These are phyloP conservation scores for Penicillium cataractarum DNA, from an alignment of 495 filamentous ascomycete species.

Conservation along the genomic window DNA sequence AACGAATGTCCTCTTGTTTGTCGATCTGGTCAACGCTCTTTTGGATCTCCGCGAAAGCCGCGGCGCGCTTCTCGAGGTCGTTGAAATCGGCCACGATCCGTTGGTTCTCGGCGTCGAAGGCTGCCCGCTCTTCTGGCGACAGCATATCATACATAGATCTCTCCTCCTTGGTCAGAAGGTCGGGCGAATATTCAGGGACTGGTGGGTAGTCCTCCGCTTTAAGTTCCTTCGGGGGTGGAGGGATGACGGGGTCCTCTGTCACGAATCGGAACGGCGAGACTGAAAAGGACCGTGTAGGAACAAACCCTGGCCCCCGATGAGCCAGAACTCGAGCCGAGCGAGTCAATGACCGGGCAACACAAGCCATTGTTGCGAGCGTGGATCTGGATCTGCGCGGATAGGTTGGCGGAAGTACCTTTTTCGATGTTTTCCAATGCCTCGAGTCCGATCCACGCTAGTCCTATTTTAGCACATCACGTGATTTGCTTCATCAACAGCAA, in stretches of 20 bases:
- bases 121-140: slow-evolving; percentile 47
- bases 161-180: slow-evolving; percentile 43
- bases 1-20: slow-evolving; percentile 36
- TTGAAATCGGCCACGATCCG: slow-evolving; percentile 45
- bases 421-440: slow-evolving; percentile 28
- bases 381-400: slow-evolving; percentile 10
- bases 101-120: slow-evolving; percentile 47
- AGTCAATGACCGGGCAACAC: slow-evolving; percentile 43
- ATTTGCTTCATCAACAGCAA: not conserved
- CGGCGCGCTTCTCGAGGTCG: slow-evolving; percentile 35
- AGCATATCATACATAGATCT: slow-evolving; percentile 53
- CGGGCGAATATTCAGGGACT: slow-evolving; percentile 44
- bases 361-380: slow-evolving; percentile 43
- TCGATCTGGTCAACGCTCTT: slow-evolving; percentile 37
- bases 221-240: slow-evolving; percentile 36
- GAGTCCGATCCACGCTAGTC: slow-evolving; percentile 26
- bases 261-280: slow-evolving; percentile 40
- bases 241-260: slow-evolving; percentile 42
- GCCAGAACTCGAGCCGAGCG: slow-evolving; percentile 38
- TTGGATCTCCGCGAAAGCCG: slow-evolving; percentile 38
- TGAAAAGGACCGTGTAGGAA: slow-evolving; percentile 44
- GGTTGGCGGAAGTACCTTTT: slow-evolving; percentile 10
- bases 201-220: slow-evolving; percentile 38
- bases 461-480: not conserved
- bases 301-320: slow-evolving; percentile 32